A percentile compares a stretch with the other conserved stretches of the same genome.
phyloP scores from a whole-genome alignment of 257 asterid genomes.

The Craterostigma plantagineum region DNA sequence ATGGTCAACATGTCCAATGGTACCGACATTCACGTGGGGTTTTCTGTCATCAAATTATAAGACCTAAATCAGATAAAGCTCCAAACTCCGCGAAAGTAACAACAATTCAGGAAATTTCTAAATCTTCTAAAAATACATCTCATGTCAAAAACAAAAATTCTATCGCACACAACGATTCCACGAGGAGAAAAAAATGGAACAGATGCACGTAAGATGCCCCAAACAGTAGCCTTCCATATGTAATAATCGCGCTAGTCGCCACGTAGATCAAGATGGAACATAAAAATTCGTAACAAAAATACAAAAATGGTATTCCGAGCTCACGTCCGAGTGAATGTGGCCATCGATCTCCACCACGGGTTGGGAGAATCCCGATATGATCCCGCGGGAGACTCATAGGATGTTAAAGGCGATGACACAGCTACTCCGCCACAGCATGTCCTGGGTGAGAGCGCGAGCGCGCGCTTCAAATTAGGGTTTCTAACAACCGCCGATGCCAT shows the following conservation, averaged over 20 bases:
- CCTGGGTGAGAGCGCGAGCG: constrained; percentile 9
- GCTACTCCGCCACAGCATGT: constrained; percentile 14
- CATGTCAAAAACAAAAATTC: background rate
- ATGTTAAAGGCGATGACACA: constrained; percentile 3
- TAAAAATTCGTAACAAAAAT: background rate
- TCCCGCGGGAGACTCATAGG: constrained; percentile 7
- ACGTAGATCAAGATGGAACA: background rate
- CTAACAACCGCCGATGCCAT: constrained; percentile 23
- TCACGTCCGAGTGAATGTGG: constrained; percentile 25
- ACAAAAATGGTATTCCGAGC: background rate
- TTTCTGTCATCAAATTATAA: constrained; percentile 11
- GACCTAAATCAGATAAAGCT: background rate
- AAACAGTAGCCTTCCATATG: too few species aligned
- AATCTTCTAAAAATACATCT: background rate
- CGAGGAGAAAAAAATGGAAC: too few species aligned
- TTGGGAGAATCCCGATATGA: constrained; percentile 6
- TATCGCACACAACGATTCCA: too few species aligned
- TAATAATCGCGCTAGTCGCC: too few species aligned
- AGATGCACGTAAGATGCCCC: too few species aligned
- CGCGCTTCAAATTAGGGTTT: constrained; percentile 16
- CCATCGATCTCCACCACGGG: constrained; percentile 26
- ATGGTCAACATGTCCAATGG: constrained; percentile 25
- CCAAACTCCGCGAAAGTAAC: background rate
- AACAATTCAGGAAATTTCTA: background rate
- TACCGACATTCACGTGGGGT: constrained; percentile 21